Percentiles rank a stretch among this genome's conserved stretches.
Evolutionary conservation across 1,284 basidiomycete genomes (phyloP).

Genomic region (Ceratorhiza oryzae-sativae): DNA sequence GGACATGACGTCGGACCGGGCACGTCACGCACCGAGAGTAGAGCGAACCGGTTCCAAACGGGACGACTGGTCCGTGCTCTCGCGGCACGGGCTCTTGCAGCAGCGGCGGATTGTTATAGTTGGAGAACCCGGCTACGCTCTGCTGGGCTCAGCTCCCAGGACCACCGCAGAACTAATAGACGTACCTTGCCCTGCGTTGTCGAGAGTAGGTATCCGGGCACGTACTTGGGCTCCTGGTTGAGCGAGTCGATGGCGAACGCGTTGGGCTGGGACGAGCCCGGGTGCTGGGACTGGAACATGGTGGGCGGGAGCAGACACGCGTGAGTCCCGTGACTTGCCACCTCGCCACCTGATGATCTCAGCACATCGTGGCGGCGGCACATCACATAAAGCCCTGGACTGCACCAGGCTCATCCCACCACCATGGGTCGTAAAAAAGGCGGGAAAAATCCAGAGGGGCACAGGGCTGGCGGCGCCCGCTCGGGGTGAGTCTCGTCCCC

Average conservation of each 20-base stretch:
- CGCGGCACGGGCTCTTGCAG: slow-evolving; percentile 29
- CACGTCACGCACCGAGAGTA: slow-evolving; percentile 22
- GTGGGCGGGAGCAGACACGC: background rate
- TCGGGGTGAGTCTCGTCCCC: background rate
- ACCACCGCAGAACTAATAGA: background rate
- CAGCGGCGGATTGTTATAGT: slow-evolving; percentile 30
- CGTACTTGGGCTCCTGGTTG: slow-evolving; percentile 40
- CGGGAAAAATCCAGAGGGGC: slow-evolving; percentile 28
- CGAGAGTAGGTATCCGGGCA: slow-evolving; percentile 40
- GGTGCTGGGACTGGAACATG: slow-evolving; percentile 38
- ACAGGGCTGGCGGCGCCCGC: slow-evolving; percentile 30
- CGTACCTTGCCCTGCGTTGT: slow-evolving; percentile 41
- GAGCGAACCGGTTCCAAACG: slow-evolving; percentile 25
- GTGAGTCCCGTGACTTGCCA: slow-evolving; percentile 11
- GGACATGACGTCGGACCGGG: background rate
- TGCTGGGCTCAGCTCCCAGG: background rate
- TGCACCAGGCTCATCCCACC: background rate
- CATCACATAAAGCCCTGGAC: background rate
- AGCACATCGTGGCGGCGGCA: slow-evolving; percentile 18
- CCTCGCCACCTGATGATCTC: slow-evolving; percentile 27
- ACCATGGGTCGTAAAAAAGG: slow-evolving; percentile 33
- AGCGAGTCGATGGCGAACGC: slow-evolving; percentile 36
- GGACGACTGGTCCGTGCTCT: background rate
- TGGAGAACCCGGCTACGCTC: slow-evolving; percentile 33
- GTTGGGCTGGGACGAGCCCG: slow-evolving; percentile 24